These are phyloP conservation scores for Trichoderma polysporum DNA, from an alignment of 2,329 filamentous ascomycete genomes.

Conservation along the genomic window DNA sequence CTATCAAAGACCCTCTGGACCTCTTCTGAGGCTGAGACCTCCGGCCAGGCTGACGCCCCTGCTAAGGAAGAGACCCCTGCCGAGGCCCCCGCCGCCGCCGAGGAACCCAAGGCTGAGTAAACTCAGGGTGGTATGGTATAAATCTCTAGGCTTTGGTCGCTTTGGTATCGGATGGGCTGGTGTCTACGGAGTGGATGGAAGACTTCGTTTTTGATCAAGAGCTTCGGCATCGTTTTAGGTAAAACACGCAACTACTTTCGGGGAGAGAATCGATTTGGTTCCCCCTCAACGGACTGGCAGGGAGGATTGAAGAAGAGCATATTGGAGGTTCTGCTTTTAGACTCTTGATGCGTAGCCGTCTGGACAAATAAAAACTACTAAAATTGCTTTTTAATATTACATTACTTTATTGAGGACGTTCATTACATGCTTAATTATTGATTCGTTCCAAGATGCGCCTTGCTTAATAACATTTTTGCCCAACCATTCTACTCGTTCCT, in stretches of 20 bases:
- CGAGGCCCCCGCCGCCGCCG: conserved; percentile 56
- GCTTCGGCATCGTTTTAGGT: conserved; percentile 50
- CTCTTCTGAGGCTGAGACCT: conserved; percentile 92
- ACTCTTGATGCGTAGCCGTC: conserved; percentile 56
- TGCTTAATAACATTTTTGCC: not conserved
- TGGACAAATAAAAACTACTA: conserved; percentile 57
- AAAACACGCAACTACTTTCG: conserved; percentile 41
- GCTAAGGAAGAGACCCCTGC: conserved; percentile 47
- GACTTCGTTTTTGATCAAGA: conserved; percentile 53
- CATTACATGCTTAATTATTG: conserved; percentile 5
- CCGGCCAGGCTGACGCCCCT: conserved; percentile 50
- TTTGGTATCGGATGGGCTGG: conserved; percentile 52
- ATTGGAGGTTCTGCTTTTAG: conserved; percentile 55
- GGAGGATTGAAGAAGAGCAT: conserved; percentile 46
- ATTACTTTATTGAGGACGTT: conserved; percentile 26
- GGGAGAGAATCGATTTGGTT: conserved; percentile 37
- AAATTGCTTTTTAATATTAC: conserved; percentile 43
- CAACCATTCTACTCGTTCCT: not conserved
- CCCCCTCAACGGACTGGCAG: conserved; percentile 39
- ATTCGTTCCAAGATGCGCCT: conserved; percentile 29
- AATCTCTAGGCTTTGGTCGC: conserved; percentile 32
- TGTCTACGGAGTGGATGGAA: conserved; percentile 65
- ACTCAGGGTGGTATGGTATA: conserved; percentile 30
- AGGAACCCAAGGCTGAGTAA: conserved; percentile 72
- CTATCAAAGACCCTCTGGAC: conserved; percentile 87